Evolutionary conservation across 805 yeast genomes (phyloP), one percentile per base, ranked within the genome.

Genomic region (Ascoidea rubescens): DNA sequence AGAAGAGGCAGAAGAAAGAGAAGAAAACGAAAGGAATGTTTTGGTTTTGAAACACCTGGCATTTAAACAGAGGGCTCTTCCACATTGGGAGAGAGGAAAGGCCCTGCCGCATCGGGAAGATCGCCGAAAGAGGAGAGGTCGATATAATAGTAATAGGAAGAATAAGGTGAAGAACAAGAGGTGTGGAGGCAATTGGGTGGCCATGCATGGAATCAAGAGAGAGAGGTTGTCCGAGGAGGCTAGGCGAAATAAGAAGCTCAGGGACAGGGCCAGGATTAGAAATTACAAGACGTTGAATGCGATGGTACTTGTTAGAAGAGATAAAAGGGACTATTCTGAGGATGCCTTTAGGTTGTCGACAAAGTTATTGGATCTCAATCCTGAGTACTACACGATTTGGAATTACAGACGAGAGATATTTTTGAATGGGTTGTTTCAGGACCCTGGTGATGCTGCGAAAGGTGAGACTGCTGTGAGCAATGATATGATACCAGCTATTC

Each of bases 321-420:
- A 58, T 21, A 44, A 54, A 1, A 57, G 63, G 2, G 53, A 61
- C 1, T 72, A 68, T 52, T 64, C 63, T 21, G 59, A 60, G 0
- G 70, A 67, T 2, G 63, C 78, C 0, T 70, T 88, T 31, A 69
- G 71, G 1, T 62, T 71, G 28, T 84, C 95, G 0, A 73, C 84
- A 0, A 67, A 69, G 17, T 58, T 90, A 12, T 69, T 93, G 21
- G 66, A 71, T 6, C 60, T 77, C 50, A 89, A 90, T 60, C 96
- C 97, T 0, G 98, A 93, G 62, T 77, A 84, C 56, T 90, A 90
- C 64, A 81, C 96, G 0, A 72, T 79, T 0, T 93, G 98, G 98
- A 93, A 93, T 62, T 85, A 74, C 62, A 75, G 98, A 53, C 74
- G 96, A 52, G 93, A 87, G 57, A 79, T 84, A 2, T 67, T 89